Evolutionary conservation across 495 filamentous ascomycete species (phyloP), one percentile per base, ranked within the genome.

Genomic region (Neurospora africana): DNA sequence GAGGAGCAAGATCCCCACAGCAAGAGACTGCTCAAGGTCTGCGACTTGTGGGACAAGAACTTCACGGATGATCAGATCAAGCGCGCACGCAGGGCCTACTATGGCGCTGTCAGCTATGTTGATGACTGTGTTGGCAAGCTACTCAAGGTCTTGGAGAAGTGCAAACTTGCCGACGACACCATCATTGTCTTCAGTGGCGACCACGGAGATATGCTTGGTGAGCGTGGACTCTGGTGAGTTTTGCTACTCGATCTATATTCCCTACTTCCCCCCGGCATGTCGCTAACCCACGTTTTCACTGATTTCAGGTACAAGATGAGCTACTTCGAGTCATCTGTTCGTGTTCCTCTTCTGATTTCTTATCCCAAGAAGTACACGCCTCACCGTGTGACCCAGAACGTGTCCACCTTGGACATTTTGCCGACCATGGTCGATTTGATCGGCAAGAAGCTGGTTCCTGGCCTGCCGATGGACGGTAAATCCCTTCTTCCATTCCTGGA

Each of bases 151-250:
- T 84, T 97, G 21, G 88, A 92, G 75, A 83, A 91, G 70, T 94
- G 91, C 80, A 87, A 88, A 1, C 84, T 97, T 61, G 89, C 89
- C 69, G 88, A 94, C 21, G 87, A 95, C 79, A 96, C 93, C 6
- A 92, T 97, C 71, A 84, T 97, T 68, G 85, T 96, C 68, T 97
- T 97, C 81, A 92, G 89, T 68, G 92, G 93, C 68, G 93, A 97
- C 75, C 93, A 97, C 79, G 93, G 93, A 70, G 93, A 97, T 78
- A 96, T 96, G 93, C 88, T 97, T 10, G 93, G 93, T 41, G 93
- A 97, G 81, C 87, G 93, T 33, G 91, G 91, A 0, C 81, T 97
- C 43, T 97, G 93, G 93, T 82, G 76, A 69, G 79, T 70, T 37
- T 38, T 68, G 15, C 53, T 58, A 2, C 36, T 35, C 33, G 9